Evolutionary conservation across 306 rosid genomes (phyloP), one percentile per base, ranked within the genome.

Genomic region (Quercus berberidifolia): DNA sequence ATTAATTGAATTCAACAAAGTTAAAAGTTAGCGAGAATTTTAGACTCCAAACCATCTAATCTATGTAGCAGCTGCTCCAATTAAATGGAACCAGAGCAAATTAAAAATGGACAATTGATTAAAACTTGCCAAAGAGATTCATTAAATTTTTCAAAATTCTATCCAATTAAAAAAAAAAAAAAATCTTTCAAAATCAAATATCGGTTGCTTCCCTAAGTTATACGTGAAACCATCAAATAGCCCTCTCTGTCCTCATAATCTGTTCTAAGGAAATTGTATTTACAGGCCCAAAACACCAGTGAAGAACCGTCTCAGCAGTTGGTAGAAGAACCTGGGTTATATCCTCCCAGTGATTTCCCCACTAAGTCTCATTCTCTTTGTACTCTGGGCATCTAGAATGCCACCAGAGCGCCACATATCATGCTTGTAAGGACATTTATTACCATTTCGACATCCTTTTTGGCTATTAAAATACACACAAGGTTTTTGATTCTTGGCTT

Each of bases 361-460:
- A 78, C 78, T 74, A 3, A 85, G 51, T 90, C 75, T 92, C 85
- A 81, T 57, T 80, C 90, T 88, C 88, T 94, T 94, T 5, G 86
- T 74, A 84, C 62, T 78, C 62, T 76, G 84, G 68, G 55, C 28
- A 82, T 81, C 86, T 17, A 82, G 5, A 15, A 49, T 19, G 20
- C 74, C 77, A 46, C 85, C 80, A 35, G 80, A 56, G 1, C 72
- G 82, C 78, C 77, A 73, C 65, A 51, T 28, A 14, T 89, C 93
- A 35, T 94, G 98, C 73, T 52, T 80, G 84, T 15, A 92, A 59
- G 83, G 84, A 79, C 97, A 94, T 74, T 74, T 77, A 17, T 18
- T 51, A 52, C 97, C 98, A 28, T 90, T 88, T 67, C 93, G 78
- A 73, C 97, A 94, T 11, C 98, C 98, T 52, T 77, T 90, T 9